phyloP scores from a whole-genome alignment of 2,329 filamentous ascomycete species.

The Ceratocystis albifundus region DNA sequence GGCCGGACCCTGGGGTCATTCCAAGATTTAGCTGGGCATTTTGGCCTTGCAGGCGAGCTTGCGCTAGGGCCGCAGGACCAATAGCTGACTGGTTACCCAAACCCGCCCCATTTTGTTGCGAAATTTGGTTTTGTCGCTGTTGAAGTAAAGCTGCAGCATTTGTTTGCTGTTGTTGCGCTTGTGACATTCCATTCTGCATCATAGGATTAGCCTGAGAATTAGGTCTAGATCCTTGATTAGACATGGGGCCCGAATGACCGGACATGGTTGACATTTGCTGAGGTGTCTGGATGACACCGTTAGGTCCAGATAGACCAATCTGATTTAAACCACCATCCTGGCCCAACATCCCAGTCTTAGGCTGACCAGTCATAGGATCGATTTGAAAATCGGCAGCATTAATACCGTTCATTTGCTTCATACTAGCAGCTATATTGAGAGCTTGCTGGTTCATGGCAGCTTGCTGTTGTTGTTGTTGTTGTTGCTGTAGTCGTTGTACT shows the following conservation, averaged over 20 bases:
- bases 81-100: slow-evolving; percentile 26
- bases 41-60: slow-evolving; percentile 8
- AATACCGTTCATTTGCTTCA: slow-evolving; percentile 41
- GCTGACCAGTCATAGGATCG: slow-evolving; percentile 1
- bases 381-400: slow-evolving; percentile 29
- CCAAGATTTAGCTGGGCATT: slow-evolving; percentile 8
- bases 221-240: neutral
- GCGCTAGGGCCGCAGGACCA: neutral
- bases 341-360: slow-evolving; percentile 1
- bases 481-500: slow-evolving; percentile 28
- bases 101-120: slow-evolving; percentile 23
- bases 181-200: slow-evolving; percentile 7
- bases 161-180: slow-evolving; percentile 10
- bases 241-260: slow-evolving; percentile 9
- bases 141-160: slow-evolving; percentile 1
- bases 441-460: slow-evolving; percentile 30
- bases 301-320: slow-evolving; percentile 12
- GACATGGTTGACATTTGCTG: slow-evolving; percentile 13
- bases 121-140: slow-evolving; percentile 9
- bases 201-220: slow-evolving; percentile 6
- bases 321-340: slow-evolving; percentile 9
- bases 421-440: slow-evolving; percentile 33
- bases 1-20: slow-evolving; percentile 22
- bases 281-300: neutral
- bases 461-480: slow-evolving; percentile 30